Base-by-base conservation (phyloP, 1,139 yeast species). In the Zygosaccharomyces pseudobailii region DNA sequence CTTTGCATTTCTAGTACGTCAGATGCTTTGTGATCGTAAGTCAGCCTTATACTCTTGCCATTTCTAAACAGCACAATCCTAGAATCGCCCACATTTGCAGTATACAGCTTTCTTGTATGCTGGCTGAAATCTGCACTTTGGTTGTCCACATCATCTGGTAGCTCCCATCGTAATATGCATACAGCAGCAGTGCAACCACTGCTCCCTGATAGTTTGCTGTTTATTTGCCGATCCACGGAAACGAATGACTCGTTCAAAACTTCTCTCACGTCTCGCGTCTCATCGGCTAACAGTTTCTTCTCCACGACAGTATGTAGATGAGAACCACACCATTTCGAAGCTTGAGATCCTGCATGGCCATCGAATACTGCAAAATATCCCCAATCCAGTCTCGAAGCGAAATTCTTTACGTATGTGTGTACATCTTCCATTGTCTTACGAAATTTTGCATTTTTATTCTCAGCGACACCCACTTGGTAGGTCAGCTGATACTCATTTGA, bases 151-250 rank as follows among this genome's bases (percentile, higher is more conserved):
- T 62, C 68, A 34, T 68, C 70, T 5, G 75, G 76, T 36, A 76
- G 71, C 57, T 90, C 97, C 96, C 96, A 89, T 48, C 95, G 73
- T 48, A 89, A 68, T 1, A 92, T 82, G 1, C 97, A 96, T 22
- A 90, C 97, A 0, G 95, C 97, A 0, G 97, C 98, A 0, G 99
- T 94, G 57, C 95, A 83, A 0, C 98, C 98, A 49, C 94, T 80
- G 47, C 79, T 79, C 17, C 84, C 92, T 52, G 80, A 80, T 27
- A 74, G 57, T 41, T 67, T 64, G 47, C 78, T 72, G 41, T 75
- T 78, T 47, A 92, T 82, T 56, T 79, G 71, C 36, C 74, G 72
- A 66, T 90, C 98, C 4, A 95, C 94, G 49, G 79, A 78, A 24
- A 78, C 69, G 66, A 92, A 94, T 5, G 84, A 70, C 36, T 74